Evolutionary conservation across 441 rosid genomes (phyloP).

Genomic region (Adansonia rubrostipa): DNA sequence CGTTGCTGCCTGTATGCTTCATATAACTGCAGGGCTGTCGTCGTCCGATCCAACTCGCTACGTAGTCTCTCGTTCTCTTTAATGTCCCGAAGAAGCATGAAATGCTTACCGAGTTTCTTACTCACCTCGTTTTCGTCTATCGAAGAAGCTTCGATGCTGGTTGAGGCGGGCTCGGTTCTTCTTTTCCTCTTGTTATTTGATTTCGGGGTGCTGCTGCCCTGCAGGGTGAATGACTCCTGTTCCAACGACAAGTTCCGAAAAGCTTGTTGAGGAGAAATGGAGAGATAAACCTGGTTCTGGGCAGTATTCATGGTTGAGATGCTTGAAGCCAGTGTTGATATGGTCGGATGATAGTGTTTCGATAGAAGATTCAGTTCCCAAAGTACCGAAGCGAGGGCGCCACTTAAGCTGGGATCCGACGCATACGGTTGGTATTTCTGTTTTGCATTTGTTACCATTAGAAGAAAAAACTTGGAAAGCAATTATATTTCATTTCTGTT

Average conservation of each 20-base stretch:
- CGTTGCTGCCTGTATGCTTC: slow-evolving; percentile 58
- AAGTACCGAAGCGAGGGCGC: slow-evolving; percentile 89
- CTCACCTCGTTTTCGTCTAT: slow-evolving; percentile 53
- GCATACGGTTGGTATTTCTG: slow-evolving; percentile 88
- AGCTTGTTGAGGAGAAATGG: slow-evolving; percentile 74
- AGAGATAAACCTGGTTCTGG: slow-evolving; percentile 61
- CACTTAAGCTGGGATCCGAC: slow-evolving; percentile 82
- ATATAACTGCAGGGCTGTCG: slow-evolving; percentile 43
- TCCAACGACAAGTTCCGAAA: slow-evolving; percentile 61
- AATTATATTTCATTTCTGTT: background rate
- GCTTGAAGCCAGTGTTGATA: slow-evolving; percentile 64
- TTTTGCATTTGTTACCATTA: background rate
- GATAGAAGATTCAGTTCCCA: slow-evolving; percentile 91
- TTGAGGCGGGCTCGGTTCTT: slow-evolving; percentile 30
- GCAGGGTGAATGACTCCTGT: slow-evolving; percentile 54
- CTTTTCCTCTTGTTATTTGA: slow-evolving; percentile 58
- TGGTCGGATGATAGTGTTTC: slow-evolving; percentile 78
- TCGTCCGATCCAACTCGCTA: slow-evolving; percentile 45
- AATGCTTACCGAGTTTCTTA: slow-evolving; percentile 61
- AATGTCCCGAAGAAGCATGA: slow-evolving; percentile 49
- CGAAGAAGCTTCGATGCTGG: slow-evolving; percentile 17
- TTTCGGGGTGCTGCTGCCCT: slow-evolving; percentile 40
- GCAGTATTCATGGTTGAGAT: slow-evolving; percentile 62
- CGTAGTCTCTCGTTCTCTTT: slow-evolving; percentile 70
- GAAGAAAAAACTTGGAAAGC: background rate